phyloP scores from a whole-genome alignment of 768 basidiomycete genomes.

The Rubroboletus pulcherrimus region DNA sequence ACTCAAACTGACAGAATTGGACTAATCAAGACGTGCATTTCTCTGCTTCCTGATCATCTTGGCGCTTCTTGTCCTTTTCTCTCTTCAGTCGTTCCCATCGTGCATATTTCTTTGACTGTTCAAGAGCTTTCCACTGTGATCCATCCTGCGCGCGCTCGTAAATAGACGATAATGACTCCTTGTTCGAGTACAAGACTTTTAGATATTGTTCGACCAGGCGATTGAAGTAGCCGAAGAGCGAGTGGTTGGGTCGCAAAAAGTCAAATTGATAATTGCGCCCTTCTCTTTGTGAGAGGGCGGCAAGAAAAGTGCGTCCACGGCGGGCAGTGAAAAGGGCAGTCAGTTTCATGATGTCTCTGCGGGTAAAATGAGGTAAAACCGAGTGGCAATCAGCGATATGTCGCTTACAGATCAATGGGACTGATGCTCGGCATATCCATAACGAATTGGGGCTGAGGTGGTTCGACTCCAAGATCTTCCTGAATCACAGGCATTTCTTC shows the following conservation, averaged over 20 bases:
- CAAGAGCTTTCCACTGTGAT: slow-evolving; percentile 75
- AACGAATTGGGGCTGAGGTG: slow-evolving; percentile 77
- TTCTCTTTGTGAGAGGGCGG: slow-evolving; percentile 80
- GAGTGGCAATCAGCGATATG: not conserved
- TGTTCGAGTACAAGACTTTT: slow-evolving; percentile 81
- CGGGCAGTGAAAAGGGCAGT: slow-evolving; percentile 96
- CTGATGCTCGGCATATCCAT: slow-evolving; percentile 85
- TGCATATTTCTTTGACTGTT: slow-evolving; percentile 70
- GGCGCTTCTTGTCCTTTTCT: slow-evolving; percentile 79
- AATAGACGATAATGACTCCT: slow-evolving; percentile 71
- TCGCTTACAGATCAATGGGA: slow-evolving; percentile 83
- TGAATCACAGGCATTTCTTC: slow-evolving; percentile 31
- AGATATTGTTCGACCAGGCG: slow-evolving; percentile 95
- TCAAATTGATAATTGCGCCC: slow-evolving; percentile 98
- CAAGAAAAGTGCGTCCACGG: slow-evolving; percentile 82
- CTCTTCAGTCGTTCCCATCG: slow-evolving; percentile 85
- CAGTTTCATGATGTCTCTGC: slow-evolving; percentile 90
- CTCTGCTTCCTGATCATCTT: slow-evolving; percentile 92
- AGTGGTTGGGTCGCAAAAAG: slow-evolving; percentile 93
- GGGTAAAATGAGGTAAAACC: slow-evolving; percentile 1
- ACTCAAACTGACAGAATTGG: not conserved
- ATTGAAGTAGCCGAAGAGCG: slow-evolving; percentile 96
- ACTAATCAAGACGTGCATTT: slow-evolving; percentile 51
- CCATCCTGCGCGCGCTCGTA: slow-evolving; percentile 60
- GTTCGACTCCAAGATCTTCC: slow-evolving; percentile 69